Base-by-base conservation (phyloP, 2,329 filamentous ascomycete genomes). In the Epichloe typhina region DNA sequence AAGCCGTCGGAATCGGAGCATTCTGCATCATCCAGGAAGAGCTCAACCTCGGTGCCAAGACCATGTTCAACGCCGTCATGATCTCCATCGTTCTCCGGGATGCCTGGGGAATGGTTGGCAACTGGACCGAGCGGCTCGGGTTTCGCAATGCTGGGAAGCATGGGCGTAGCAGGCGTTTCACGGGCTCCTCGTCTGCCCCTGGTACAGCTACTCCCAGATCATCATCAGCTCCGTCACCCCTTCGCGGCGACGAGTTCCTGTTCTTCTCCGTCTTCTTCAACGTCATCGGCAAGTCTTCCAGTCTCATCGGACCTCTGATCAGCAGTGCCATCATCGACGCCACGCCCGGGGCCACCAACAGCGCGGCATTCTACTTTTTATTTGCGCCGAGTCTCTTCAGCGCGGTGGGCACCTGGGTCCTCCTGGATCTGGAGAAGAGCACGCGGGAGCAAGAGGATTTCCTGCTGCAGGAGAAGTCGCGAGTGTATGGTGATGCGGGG, bases 221-320 rank as follows among this genome's bases (percentile, higher is more conserved):
- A 82, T 86, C 75, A 86, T 86, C 56, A 79, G 75, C 3, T 82
- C 84, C 57, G 80, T 86, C 2, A 84, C 81, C 0, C 82, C 82
- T 0, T 0, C 71, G 79, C 5, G 82, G 82, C 38, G 80, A 84
- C 58, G 83, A 85, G 56, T 84, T 84, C 57, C 66, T 86, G 11
- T 86, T 86, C 69, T 86, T 86, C 71, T 77, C 73, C 45, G 64
- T 23, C 17, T 17, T 86, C 1, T 85, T 85, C 65, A 80, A 75
- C 54, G 83, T 85, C 57, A 76, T 84, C 31, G 81, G 82, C 43
- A 86, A 86, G 65, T 82, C 81, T 0, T 80, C 75, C 7, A 79
- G 75, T 1, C 85, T 84, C 57, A 83, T 86, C 50, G 82, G 82
- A 0, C 83, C 82, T 0, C 66, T 86, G 26, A 80, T 86, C n/a